Conservation (phyloP, 2,329 filamentous ascomycete genomes). For the Claviceps sp. region DNA sequence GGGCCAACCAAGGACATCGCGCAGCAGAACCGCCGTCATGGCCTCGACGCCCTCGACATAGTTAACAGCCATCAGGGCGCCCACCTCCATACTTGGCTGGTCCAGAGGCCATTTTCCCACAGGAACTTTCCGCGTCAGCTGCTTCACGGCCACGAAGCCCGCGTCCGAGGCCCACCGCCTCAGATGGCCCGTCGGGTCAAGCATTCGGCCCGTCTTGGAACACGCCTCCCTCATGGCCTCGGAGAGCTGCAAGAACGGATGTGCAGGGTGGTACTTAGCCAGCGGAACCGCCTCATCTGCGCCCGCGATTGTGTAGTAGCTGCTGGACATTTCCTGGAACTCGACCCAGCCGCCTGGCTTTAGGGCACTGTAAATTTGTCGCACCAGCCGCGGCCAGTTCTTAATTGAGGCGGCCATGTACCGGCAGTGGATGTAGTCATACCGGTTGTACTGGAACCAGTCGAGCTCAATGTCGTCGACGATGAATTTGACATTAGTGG, state of each 20-base stretch:
- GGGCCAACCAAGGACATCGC: constrained; percentile 24
- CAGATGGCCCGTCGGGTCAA: constrained; percentile 17
- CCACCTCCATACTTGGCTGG: constrained; percentile 25
- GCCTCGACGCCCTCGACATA: constrained; percentile 24
- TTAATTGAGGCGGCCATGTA: constrained; percentile 22
- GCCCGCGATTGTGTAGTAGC: constrained; percentile 18
- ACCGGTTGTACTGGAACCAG: constrained; percentile 26
- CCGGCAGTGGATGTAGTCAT: constrained; percentile 23
- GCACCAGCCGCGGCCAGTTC: constrained; percentile 15
- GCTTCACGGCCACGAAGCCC: constrained; percentile 23
- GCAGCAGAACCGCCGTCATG: constrained; percentile 23
- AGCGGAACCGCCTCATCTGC: constrained; percentile 19
- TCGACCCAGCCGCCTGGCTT: constrained; percentile 35
- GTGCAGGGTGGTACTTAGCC: constrained; percentile 12
- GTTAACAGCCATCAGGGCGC: constrained; percentile 24
- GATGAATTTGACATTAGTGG: constrained; percentile 43
- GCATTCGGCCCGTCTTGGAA: constrained; percentile 15
- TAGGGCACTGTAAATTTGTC: constrained; percentile 20
- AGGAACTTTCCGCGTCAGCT: constrained; percentile 20
- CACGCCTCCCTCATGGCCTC: constrained; percentile 13
- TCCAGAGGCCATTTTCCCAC: constrained; percentile 26
- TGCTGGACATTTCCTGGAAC: constrained; percentile 27
- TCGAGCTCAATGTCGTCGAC: constrained; percentile 45
- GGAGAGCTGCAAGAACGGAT: constrained; percentile 20
- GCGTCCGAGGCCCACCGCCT: constrained; percentile 16